Conservation (phyloP, 306 rosid genomes). For the Quercus rubra region DNA sequence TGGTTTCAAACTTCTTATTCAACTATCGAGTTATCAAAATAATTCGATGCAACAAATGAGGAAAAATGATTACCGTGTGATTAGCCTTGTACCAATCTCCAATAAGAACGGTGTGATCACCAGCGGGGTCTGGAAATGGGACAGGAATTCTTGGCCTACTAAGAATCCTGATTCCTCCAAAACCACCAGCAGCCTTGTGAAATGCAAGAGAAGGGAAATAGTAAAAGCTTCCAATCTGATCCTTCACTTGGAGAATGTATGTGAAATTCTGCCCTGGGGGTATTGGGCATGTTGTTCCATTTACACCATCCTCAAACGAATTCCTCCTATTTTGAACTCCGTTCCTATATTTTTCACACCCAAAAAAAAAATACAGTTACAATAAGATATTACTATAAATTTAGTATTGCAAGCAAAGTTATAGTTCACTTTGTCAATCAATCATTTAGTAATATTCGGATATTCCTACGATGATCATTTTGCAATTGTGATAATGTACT, state of each 20-base stretch:
- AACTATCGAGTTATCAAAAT: too few relatives aligned
- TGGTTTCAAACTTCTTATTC: too few relatives aligned
- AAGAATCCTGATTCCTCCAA: conserved; percentile 91
- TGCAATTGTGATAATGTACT: too few relatives aligned
- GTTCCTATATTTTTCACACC: conserved; percentile 40
- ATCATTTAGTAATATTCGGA: too few relatives aligned
- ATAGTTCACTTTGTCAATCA: too few relatives aligned
- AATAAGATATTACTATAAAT: too few relatives aligned
- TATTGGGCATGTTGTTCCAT: conserved; percentile 91
- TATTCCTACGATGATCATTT: too few relatives aligned
- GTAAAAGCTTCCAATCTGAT: conserved; percentile 92
- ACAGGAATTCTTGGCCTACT: conserved; percentile 95
- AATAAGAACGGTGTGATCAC: conserved; percentile 82
- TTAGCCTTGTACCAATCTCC: conserved; percentile 94
- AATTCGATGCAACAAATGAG: too few relatives aligned
- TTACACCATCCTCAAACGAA: conserved; percentile 84
- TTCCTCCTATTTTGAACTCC: conserved; percentile 91
- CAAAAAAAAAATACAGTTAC: too few relatives aligned
- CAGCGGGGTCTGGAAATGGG: conserved; percentile 84
- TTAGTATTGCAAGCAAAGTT: too few relatives aligned
- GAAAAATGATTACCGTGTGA: conserved; percentile 60
- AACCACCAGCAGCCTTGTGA: conserved; percentile 97
- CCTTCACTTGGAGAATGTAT: conserved; percentile 91
- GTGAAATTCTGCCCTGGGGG: conserved; percentile 93
- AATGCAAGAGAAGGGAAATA: conserved; percentile 92